phyloP scores from a whole-genome alignment of 768 basidiomycete genomes.

The Leccinum truebloodii region DNA sequence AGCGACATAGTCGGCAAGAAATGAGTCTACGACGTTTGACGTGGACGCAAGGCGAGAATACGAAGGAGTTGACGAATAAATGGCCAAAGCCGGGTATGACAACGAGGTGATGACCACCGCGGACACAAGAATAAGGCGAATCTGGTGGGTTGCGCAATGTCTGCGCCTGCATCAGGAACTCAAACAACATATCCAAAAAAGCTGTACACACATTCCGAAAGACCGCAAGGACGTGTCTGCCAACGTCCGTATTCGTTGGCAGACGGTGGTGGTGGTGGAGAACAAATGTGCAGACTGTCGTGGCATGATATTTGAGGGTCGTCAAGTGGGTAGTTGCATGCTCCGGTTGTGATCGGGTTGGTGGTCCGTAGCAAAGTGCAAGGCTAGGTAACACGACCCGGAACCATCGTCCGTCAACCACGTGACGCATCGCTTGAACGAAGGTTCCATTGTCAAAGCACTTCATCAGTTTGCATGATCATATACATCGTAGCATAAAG shows the following conservation, averaged over 20 bases:
- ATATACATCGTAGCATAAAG: constrained; percentile 6
- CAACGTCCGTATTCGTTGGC: constrained; percentile 39
- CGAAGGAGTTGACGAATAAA: constrained; percentile 75
- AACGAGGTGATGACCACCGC: constrained; percentile 86
- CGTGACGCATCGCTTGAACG: constrained; percentile 16
- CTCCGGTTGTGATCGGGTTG: constrained; percentile 8
- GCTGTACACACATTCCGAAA: constrained; percentile 74
- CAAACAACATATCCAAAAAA: not conserved
- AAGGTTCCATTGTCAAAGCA: not conserved
- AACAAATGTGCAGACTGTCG: constrained; percentile 20
- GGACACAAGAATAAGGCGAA: constrained; percentile 84
- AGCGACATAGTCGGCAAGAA: constrained; percentile 53
- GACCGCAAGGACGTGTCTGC: constrained; percentile 60
- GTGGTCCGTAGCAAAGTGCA: not conserved
- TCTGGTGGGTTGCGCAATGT: constrained; percentile 89
- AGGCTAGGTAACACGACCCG: not conserved
- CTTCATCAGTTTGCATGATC: not conserved
- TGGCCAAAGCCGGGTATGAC: constrained; percentile 86
- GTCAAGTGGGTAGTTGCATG: constrained; percentile 21
- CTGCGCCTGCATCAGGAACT: constrained; percentile 39
- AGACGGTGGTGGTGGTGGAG: constrained; percentile 21
- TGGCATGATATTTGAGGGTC: constrained; percentile 23
- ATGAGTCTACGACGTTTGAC: constrained; percentile 60
- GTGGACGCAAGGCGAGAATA: constrained; percentile 56
- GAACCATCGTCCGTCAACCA: constrained; percentile 7